Conservation (phyloP, 2,329 filamentous ascomycete genomes). For the Aspergillus costaricaensis region DNA sequence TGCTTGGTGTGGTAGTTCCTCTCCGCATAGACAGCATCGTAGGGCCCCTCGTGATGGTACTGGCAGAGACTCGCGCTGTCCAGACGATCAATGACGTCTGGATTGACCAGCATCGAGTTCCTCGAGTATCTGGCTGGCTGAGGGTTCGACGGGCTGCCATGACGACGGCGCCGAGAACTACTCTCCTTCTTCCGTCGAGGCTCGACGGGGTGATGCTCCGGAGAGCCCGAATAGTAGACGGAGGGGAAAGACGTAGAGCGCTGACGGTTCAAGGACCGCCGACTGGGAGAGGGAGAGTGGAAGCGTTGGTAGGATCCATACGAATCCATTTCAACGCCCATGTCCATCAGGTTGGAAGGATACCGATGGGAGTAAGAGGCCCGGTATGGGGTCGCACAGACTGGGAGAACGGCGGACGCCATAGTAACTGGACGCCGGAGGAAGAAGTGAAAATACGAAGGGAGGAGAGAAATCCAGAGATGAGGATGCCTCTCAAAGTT, state of each 20-base stretch:
- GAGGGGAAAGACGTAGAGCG: conserved; percentile 28
- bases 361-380: conserved; percentile 23
- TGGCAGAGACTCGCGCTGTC: conserved; percentile 65
- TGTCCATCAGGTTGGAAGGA: conserved; percentile 24
- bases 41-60: conserved; percentile 91
- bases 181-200: conserved; percentile 21
- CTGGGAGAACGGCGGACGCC: conserved; percentile 24
- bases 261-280: conserved; percentile 18
- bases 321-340: conserved; percentile 14
- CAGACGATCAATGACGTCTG: conserved; percentile 79
- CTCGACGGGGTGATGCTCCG: conserved; percentile 31
- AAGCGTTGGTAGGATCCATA: conserved; percentile 32
- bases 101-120: conserved; percentile 50
- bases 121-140: conserved; percentile 20
- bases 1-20: conserved; percentile 65
- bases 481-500: not conserved
- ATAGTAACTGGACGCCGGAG: not conserved
- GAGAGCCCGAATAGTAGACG: conserved; percentile 26
- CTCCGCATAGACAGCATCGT: conserved; percentile 75
- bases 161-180: conserved; percentile 18
- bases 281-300: conserved; percentile 28
- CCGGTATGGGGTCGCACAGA: conserved; percentile 23
- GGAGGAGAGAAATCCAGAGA: conserved; percentile 1
- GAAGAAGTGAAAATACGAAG: not conserved
- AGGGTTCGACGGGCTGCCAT: conserved; percentile 14